phyloP scores from a whole-genome alignment of 306 rosid genomes.

The Pueraria montana region DNA sequence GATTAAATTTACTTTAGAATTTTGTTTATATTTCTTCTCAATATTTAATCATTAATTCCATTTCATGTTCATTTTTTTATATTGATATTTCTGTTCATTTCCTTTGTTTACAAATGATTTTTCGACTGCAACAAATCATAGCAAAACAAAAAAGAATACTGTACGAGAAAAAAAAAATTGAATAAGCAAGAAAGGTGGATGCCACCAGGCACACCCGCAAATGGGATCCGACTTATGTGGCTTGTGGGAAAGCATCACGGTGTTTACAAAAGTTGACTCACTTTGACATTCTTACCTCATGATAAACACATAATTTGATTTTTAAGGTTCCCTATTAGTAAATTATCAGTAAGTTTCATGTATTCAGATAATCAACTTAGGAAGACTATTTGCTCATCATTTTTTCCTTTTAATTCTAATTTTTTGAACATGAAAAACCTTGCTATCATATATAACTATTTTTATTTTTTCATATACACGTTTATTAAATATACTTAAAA shows the following conservation, averaged over 20 bases:
- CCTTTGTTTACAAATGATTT: not conserved
- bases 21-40: not conserved
- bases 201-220: not conserved
- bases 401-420: not conserved
- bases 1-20: not conserved
- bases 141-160: not conserved
- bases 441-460: not conserved
- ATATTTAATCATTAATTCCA: not conserved
- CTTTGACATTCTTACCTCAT: not conserved
- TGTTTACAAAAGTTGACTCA: not conserved
- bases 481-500: not conserved
- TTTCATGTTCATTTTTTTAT: not conserved
- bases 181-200: constrained; percentile 13
- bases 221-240: not conserved
- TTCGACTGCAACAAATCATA: not conserved
- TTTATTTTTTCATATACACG: not conserved
- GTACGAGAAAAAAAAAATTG: not conserved
- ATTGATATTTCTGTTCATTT: too few species aligned
- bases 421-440: not conserved
- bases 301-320: not conserved
- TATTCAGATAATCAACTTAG: not conserved
- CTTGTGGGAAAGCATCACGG: not conserved
- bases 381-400: not conserved
- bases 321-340: not conserved
- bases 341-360: not conserved